phyloP scores from a whole-genome alignment of 192 early-diverging fungal species.

The Linnemannia elongata region DNA sequence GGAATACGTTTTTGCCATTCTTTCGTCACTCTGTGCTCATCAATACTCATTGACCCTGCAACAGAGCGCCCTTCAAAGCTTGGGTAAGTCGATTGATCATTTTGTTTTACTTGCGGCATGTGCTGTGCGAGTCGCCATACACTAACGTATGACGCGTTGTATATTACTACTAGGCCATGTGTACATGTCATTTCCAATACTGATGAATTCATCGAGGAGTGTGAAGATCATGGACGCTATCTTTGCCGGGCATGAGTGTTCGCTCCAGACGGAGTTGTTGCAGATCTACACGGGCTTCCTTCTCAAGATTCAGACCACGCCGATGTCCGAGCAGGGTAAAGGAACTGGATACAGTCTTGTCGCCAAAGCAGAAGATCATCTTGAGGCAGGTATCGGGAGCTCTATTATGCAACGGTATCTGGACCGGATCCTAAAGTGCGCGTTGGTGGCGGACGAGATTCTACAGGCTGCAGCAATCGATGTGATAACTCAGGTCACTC shows the following conservation, averaged over 20 bases:
- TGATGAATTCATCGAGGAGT: constrained; percentile 69
- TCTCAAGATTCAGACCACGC: constrained; percentile 29
- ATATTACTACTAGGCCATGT: constrained; percentile 68
- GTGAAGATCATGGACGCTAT: constrained; percentile 76
- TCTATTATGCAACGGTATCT: constrained; percentile 94
- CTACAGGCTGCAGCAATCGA: constrained; percentile 84
- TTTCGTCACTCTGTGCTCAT: background rate
- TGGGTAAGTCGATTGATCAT: constrained; percentile 52
- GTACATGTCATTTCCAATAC: constrained; percentile 76
- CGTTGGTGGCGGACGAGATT: constrained; percentile 66
- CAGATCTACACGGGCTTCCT: constrained; percentile 30
- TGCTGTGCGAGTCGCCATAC: background rate
- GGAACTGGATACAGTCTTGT: constrained; percentile 17
- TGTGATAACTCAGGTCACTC: constrained; percentile 84
- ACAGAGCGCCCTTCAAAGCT: constrained; percentile 69
- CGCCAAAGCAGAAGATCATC: constrained; percentile 38
- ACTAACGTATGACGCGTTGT: background rate
- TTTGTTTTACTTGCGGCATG: constrained; percentile 3
- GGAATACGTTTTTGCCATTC: constrained; percentile 24
- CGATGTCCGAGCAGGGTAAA: background rate
- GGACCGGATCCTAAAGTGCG: constrained; percentile 78
- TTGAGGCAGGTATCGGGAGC: constrained; percentile 74
- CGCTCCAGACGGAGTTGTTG: constrained; percentile 31
- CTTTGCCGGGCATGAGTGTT: constrained; percentile 57
- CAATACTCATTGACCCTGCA: constrained; percentile 58